These are phyloP conservation scores for Glomus cerebriforme DNA, from an alignment of 192 early-diverging fungal genomes.

Conservation along the genomic window DNA sequence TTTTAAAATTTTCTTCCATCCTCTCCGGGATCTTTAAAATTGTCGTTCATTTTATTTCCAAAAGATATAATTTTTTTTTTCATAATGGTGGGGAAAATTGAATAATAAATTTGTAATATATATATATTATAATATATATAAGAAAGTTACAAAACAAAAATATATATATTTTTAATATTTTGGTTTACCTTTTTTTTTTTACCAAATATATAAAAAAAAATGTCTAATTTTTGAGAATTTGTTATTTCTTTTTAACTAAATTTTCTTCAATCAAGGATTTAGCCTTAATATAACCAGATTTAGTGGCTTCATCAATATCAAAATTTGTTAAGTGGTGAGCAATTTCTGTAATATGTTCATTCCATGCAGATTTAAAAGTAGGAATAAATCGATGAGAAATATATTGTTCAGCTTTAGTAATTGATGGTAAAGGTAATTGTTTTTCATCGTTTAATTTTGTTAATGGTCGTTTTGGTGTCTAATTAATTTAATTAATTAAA, in stretches of 20 bases:
- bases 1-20: no score
- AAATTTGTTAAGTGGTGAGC: conserved; percentile 7
- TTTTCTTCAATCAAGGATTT: not conserved
- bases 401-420: conserved; percentile 21
- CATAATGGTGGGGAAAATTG: no score
- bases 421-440: conserved; percentile 21
- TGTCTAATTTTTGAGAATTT: no score
- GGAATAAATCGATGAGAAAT: conserved; percentile 21
- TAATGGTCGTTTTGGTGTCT: not conserved
- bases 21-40: no score
- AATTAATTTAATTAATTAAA: not conserved
- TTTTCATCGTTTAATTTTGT: conserved; percentile 1
- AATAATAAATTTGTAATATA: no score
- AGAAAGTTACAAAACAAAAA: no score
- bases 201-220: no score
- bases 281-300: not conserved
- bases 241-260: conserved; percentile 3
- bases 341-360: conserved; percentile 18
- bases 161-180: no score
- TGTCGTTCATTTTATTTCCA: no score
- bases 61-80: no score
- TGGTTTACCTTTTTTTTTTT: no score
- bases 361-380: conserved; percentile 31
- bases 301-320: not conserved
- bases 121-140: no score